These are phyloP conservation scores for Penicillium pancosmium DNA, from an alignment of 495 filamentous ascomycete genomes.

Conservation along the genomic window DNA sequence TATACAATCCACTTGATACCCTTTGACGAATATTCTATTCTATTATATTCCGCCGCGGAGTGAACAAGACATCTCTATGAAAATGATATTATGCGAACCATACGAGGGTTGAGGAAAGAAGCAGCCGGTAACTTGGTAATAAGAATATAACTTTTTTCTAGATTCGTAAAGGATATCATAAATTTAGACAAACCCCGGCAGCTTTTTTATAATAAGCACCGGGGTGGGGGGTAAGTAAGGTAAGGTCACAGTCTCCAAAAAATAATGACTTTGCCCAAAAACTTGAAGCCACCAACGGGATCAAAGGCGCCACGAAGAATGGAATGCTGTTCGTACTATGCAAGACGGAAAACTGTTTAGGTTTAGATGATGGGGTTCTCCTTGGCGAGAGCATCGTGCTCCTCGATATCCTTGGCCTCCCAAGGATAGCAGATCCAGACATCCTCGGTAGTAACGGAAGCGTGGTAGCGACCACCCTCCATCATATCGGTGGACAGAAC, in stretches of 20 bases:
- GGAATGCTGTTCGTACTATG: conserved; percentile 24
- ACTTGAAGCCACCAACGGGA: conserved; percentile 15
- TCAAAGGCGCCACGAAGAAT: conserved; percentile 27
- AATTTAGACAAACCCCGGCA: conserved; percentile 23
- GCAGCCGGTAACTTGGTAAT: not conserved
- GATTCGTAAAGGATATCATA: conserved; percentile 39
- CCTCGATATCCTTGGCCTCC: conserved; percentile 95
- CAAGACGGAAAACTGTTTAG: conserved; percentile 24
- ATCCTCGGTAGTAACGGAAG: conserved; percentile 84
- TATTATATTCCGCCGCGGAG: too few relatives aligned
- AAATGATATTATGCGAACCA: not conserved
- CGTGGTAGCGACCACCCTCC: conserved; percentile 73
- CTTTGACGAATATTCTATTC: not conserved
- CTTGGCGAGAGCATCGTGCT: conserved; percentile 77
- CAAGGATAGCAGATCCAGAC: conserved; percentile 99
- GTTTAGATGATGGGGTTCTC: conserved; percentile 46
- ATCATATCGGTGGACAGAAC: conserved; percentile 79
- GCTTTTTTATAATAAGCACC: not conserved
- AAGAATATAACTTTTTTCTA: conserved; percentile 28
- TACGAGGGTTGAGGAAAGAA: not conserved
- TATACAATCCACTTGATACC: conserved; percentile 29
- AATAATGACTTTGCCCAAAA: conserved; percentile 6
- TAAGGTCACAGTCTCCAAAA: conserved; percentile 6
- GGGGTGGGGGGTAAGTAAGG: not conserved
- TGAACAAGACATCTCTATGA: too few relatives aligned